These are phyloP conservation scores for Cryptococcus sp. DNA, from an alignment of 1,284 basidiomycete species.

Conservation along the genomic window DNA sequence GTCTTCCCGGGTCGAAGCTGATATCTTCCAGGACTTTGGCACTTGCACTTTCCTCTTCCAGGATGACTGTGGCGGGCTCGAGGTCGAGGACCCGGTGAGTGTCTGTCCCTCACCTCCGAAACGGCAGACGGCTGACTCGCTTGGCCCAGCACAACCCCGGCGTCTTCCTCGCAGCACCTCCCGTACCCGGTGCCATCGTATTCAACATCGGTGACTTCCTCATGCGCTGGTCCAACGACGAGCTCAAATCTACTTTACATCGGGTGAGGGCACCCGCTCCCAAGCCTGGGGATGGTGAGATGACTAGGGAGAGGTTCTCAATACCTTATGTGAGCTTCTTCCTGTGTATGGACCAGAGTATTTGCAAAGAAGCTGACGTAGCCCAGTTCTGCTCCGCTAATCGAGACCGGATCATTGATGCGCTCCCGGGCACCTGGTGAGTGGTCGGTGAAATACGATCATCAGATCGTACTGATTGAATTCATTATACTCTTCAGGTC, in stretches of 20 bases:
- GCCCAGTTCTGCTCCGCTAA: constrained; percentile 55
- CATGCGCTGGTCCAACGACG: constrained; percentile 63
- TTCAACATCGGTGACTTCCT: constrained; percentile 63
- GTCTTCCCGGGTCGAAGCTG: not conserved
- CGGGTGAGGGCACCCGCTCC: constrained; percentile 57
- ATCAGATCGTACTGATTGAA: too few species aligned
- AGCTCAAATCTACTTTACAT: constrained; percentile 60
- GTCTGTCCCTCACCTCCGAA: not conserved
- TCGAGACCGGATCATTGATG: constrained; percentile 52
- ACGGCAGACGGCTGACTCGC: constrained; percentile 14
- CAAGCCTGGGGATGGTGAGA: constrained; percentile 34
- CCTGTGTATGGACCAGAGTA: too few species aligned
- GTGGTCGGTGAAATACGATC: too few species aligned
- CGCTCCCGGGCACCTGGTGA: constrained; percentile 56
- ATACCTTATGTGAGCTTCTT: constrained; percentile 57
- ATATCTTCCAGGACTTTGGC: constrained; percentile 53
- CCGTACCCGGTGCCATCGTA: constrained; percentile 56
- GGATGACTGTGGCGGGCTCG: constrained; percentile 60
- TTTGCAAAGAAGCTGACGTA: too few species aligned
- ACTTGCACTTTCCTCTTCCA: constrained; percentile 61
- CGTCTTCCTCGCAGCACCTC: constrained; percentile 54
- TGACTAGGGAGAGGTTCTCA: constrained; percentile 57
- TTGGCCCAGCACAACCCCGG: constrained; percentile 43
- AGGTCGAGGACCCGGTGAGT: constrained; percentile 57
- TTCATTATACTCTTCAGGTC: constrained; percentile 17